Evolutionary conservation across 306 rosid species (phyloP), one percentile per base, ranked within the genome.

Genomic region (Cicer cuneatum): DNA sequence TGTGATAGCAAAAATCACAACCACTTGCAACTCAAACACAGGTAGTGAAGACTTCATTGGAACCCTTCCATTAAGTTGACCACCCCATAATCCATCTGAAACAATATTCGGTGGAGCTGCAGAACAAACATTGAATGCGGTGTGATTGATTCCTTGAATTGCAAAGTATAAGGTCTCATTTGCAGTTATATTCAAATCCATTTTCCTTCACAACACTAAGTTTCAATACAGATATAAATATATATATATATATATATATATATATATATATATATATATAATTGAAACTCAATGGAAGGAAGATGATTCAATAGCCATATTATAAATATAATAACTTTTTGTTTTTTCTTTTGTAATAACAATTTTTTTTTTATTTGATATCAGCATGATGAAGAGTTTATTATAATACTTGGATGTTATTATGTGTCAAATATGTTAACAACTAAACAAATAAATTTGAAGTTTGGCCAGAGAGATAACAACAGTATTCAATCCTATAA

Each of bases 71-170:
- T 48, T 40, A 0, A 0, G 0, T 7, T 73, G 12, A n/a, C 35
- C 54, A 33, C 79, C 78, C 83, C 86, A 83, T 14, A 83, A 0
- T 42, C 86, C 86, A 69, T 83, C 86, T 69, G 83, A 83, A 46
- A 54, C 81, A 74, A 56, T 70, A 47, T 13, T 8, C 43, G 86
- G 78, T 29, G 83, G 83, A 47, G 47, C 14, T 13, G 5, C 16
- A 48, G 14, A 1, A 53, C 83, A 78, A 65, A 78, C 81, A 1
- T 5, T 10, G 18, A 61, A 42, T 1, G 4, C 1, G 3, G 12
- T 0, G 6, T 0, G 0, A 21, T 45, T 48, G 37, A 12, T 1
- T n/a, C 1, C 0, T 2, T 0, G 0, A 53, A 73, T 0, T 5
- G 6, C 0, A 19, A 0, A 0, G 33, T 61, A 78, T 15, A 83